Evolutionary conservation across 164 flowering plant genomes (phyloP).

Genomic region (Stephania yunnanensis): DNA sequence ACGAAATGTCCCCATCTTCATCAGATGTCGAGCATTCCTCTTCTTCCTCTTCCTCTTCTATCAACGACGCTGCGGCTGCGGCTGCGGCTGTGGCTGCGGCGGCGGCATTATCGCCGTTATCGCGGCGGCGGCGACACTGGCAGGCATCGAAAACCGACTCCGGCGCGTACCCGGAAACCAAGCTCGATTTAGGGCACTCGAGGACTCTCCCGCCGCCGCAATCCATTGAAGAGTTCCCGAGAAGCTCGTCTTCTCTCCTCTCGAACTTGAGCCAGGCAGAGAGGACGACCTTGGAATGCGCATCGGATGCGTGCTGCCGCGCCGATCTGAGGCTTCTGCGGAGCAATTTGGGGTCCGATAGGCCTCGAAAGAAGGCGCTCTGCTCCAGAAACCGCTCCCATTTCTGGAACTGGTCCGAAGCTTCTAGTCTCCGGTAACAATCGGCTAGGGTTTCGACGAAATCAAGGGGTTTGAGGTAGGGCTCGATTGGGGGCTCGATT

Average conservation of each 20-base stretch:
- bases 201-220: slow-evolving; percentile 35
- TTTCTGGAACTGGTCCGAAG: slow-evolving; percentile 32
- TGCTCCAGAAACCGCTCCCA: slow-evolving; percentile 48
- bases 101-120: neutral
- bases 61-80: too few species aligned
- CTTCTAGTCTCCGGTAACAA: slow-evolving; percentile 38
- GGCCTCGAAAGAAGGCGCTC: slow-evolving; percentile 38
- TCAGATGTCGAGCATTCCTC: slow-evolving; percentile 25
- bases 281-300: slow-evolving; percentile 60
- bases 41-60: neutral
- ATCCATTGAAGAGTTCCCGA: slow-evolving; percentile 31
- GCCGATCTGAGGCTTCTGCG: slow-evolving; percentile 54
- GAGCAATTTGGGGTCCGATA: slow-evolving; percentile 66
- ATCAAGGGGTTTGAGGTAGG: slow-evolving; percentile 44
- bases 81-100: too few species aligned
- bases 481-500: slow-evolving; percentile 67
- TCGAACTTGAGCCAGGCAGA: slow-evolving; percentile 78
- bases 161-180: slow-evolving; percentile 48
- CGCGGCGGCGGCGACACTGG: slow-evolving; percentile 23
- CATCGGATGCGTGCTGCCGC: slow-evolving; percentile 56
- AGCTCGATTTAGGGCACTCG: slow-evolving; percentile 54
- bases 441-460: slow-evolving; percentile 55
- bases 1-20: slow-evolving; percentile 38
- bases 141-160: slow-evolving; percentile 34
- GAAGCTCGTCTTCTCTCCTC: slow-evolving; percentile 75